A percentile compares a stretch with the other conserved stretches of the same genome.
Evolutionary conservation across 2,329 filamentous ascomycete genomes (phyloP).

Genomic region (Teratosphaeria destructans): DNA sequence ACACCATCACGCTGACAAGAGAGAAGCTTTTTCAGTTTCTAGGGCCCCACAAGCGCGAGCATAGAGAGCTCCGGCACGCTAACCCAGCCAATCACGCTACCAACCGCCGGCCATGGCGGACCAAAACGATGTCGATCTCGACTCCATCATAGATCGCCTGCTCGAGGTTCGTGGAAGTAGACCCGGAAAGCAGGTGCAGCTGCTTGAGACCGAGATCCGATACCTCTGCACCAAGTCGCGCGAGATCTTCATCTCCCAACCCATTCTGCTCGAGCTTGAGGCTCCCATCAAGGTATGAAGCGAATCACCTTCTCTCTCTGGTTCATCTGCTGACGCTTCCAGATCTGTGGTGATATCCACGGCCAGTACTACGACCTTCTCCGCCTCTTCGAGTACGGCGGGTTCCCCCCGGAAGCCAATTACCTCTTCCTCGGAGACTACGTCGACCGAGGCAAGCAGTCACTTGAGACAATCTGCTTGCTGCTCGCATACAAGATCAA

Average conservation of each 20-base stretch:
- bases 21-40: not conserved
- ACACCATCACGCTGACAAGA: not conserved
- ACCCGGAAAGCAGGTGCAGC: slow-evolving; percentile 95
- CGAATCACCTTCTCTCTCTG: not conserved
- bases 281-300: slow-evolving; percentile 88
- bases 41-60: slow-evolving; percentile 8
- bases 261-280: slow-evolving; percentile 92
- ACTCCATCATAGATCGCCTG: slow-evolving; percentile 97
- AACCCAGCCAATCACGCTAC: slow-evolving; percentile 3
- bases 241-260: slow-evolving; percentile 99
- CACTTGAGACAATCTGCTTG: slow-evolving; percentile 94
- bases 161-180: slow-evolving; percentile 95
- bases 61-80: slow-evolving; percentile 9
- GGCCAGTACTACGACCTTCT: slow-evolving; percentile 98
- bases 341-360: slow-evolving; percentile 99
- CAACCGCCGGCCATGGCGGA: slow-evolving; percentile 52
- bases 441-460: slow-evolving; percentile 98
- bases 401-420: slow-evolving; percentile 96
- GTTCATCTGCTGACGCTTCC: slow-evolving; percentile 5
- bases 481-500: slow-evolving; percentile 99
- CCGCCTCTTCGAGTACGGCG: slow-evolving; percentile 94
- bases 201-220: slow-evolving; percentile 91
- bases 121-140: slow-evolving; percentile 87
- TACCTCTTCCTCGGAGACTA: slow-evolving; percentile 99
- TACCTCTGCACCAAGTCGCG: slow-evolving; percentile 96